Conservation (phyloP, 805 yeast species). For the Starmerella sp. region DNA sequence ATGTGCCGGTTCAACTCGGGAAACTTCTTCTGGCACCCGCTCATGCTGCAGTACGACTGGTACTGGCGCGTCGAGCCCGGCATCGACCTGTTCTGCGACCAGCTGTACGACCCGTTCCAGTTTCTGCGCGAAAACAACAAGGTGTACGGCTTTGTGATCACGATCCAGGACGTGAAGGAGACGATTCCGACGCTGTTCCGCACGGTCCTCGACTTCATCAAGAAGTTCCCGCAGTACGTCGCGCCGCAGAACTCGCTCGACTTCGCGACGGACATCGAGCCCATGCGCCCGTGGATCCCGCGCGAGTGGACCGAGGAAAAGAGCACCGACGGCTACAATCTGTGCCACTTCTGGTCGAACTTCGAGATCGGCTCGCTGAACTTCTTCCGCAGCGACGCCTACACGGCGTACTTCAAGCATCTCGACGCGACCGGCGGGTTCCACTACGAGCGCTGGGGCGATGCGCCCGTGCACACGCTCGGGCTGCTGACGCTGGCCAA, state of each 20-base stretch:
- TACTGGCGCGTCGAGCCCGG: slow-evolving; percentile 95
- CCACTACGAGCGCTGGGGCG: slow-evolving; percentile 93
- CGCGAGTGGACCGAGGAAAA: neutral
- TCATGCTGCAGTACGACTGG: slow-evolving; percentile 65
- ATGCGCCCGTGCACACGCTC: slow-evolving; percentile 79
- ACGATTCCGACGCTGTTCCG: slow-evolving; percentile 84
- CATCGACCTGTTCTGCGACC: slow-evolving; percentile 77
- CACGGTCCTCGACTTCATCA: slow-evolving; percentile 52
- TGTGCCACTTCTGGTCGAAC: slow-evolving; percentile 82
- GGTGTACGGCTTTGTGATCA: slow-evolving; percentile 77
- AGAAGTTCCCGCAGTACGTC: slow-evolving; percentile 46
- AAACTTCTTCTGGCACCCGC: slow-evolving; percentile 67
- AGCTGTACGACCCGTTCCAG: slow-evolving; percentile 60
- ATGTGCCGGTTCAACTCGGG: slow-evolving; percentile 96
- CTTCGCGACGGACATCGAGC: slow-evolving; percentile 44
- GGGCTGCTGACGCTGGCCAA: slow-evolving; percentile 53
- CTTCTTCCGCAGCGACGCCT: slow-evolving; percentile 63
- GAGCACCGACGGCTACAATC: slow-evolving; percentile 50
- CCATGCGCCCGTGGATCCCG: slow-evolving; percentile 21
- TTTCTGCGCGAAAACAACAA: slow-evolving; percentile 65
- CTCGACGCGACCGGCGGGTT: slow-evolving; percentile 69
- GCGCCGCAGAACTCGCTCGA: slow-evolving; percentile 54
- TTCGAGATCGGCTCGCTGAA: slow-evolving; percentile 70
- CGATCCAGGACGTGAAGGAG: slow-evolving; percentile 68
- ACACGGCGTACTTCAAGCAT: slow-evolving; percentile 52